Conservation (phyloP, 1,139 yeast species). For the Suhomyces taliae region DNA sequence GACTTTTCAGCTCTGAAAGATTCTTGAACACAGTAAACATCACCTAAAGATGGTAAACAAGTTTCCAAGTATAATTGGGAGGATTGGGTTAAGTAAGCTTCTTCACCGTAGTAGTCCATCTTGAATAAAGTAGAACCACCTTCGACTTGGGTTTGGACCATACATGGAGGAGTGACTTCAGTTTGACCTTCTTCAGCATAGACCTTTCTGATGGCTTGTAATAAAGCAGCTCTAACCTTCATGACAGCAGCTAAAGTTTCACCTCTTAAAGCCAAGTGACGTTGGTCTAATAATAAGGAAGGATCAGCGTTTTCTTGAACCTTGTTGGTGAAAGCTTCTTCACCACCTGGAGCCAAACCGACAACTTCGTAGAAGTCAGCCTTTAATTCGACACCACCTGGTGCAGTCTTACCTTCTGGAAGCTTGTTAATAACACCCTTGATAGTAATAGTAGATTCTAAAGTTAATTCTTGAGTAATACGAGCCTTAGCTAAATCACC, state of each 20-base stretch:
- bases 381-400: slow-evolving; percentile 93
- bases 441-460: slow-evolving; percentile 80
- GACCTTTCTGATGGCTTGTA: slow-evolving; percentile 73
- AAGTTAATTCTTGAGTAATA: slow-evolving; percentile 78
- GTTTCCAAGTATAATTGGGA: slow-evolving; percentile 97
- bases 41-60: slow-evolving; percentile 93
- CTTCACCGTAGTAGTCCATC: slow-evolving; percentile 94
- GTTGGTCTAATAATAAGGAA: slow-evolving; percentile 84
- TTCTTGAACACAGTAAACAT: slow-evolving; percentile 96
- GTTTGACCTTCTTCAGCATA: slow-evolving; percentile 71
- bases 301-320: slow-evolving; percentile 95
- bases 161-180: slow-evolving; percentile 98
- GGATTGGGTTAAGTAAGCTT: slow-evolving; percentile 94
- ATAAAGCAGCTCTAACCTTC: slow-evolving; percentile 87
- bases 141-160: slow-evolving; percentile 99
- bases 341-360: slow-evolving; percentile 96
- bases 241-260: slow-evolving; percentile 92
- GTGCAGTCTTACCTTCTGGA: slow-evolving; percentile 96
- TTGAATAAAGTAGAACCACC: slow-evolving; percentile 97
- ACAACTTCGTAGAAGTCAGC: slow-evolving; percentile 88
- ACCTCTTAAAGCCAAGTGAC: slow-evolving; percentile 94
- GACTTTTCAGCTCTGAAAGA: slow-evolving; percentile 99
- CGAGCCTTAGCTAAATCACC: slow-evolving; percentile 94
- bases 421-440: slow-evolving; percentile 79
- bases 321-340: slow-evolving; percentile 91